Percentiles rank a stretch among this genome's conserved stretches.
Conservation (phyloP, 2,329 filamentous ascomycete genomes). For the Fusarium ramigenum region DNA sequence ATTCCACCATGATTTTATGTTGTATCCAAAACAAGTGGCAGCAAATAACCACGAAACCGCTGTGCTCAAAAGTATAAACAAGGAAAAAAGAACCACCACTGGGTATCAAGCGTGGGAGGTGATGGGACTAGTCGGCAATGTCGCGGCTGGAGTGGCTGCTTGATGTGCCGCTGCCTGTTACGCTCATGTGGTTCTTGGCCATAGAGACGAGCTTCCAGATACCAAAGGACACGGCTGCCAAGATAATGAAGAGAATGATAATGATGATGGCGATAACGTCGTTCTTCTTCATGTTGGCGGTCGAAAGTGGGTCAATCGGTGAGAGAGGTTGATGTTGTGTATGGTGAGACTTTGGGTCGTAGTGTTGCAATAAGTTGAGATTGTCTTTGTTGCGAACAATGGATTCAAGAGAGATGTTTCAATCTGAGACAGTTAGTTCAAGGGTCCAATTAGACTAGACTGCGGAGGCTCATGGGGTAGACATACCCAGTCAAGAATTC, state of each 20-base stretch:
- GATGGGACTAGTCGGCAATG: slow-evolving; percentile 21
- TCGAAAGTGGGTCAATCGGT: slow-evolving; percentile 8
- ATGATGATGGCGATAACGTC: slow-evolving; percentile 75
- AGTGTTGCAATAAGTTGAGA: background rate
- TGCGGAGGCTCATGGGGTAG: background rate
- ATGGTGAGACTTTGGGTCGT: background rate
- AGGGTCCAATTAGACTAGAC: background rate
- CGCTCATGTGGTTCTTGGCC: slow-evolving; percentile 56
- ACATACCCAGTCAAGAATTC: slow-evolving; percentile 1
- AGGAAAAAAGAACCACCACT: slow-evolving; percentile 2
- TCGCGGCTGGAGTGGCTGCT: slow-evolving; percentile 30
- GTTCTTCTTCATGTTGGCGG: slow-evolving; percentile 68
- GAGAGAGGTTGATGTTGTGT: background rate
- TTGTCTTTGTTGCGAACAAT: background rate
- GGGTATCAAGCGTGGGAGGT: background rate
- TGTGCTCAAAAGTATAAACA: slow-evolving; percentile 16
- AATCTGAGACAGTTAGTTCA: slow-evolving; percentile 12
- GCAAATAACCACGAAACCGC: slow-evolving; percentile 9
- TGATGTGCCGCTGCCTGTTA: slow-evolving; percentile 43
- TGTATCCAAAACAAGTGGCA: slow-evolving; percentile 6
- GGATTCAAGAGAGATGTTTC: background rate
- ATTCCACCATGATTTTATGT: slow-evolving; percentile 22
- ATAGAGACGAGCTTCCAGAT: slow-evolving; percentile 69
- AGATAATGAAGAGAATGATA: slow-evolving; percentile 71
- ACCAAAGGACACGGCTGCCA: slow-evolving; percentile 69